Evolutionary conservation across 352 stramenopile genomes (phyloP).

Genomic region (Phytophthora pisi): DNA sequence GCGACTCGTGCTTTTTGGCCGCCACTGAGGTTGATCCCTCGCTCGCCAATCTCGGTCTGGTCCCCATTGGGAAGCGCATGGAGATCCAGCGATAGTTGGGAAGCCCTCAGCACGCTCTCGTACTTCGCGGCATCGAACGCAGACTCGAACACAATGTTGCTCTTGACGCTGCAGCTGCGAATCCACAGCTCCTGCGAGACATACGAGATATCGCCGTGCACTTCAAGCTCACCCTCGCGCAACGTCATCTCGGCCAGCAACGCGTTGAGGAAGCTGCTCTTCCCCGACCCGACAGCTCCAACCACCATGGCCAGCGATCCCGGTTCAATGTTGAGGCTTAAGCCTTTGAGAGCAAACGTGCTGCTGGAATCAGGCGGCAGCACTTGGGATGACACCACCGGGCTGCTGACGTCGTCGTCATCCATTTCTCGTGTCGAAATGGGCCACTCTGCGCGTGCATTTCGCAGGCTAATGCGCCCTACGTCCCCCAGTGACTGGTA

Average conservation of each 20-base stretch:
- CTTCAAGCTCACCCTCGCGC: conserved; percentile 7
- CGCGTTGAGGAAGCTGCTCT: conserved; percentile 51
- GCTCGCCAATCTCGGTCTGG: conserved; percentile 93
- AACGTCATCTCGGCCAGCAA: conserved; percentile 49
- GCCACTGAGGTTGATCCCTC: conserved; percentile 93
- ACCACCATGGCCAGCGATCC: conserved; percentile 58
- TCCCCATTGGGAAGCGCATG: conserved; percentile 86
- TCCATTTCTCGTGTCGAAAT: conserved; percentile 4
- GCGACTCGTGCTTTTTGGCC: conserved; percentile 88
- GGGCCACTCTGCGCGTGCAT: conserved; percentile 27
- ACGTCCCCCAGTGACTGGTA: conserved; percentile 33
- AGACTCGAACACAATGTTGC: conserved; percentile 50
- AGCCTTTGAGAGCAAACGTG: not conserved
- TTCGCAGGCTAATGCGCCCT: conserved; percentile 21
- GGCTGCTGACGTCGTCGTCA: not conserved
- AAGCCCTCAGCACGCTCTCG: conserved; percentile 61
- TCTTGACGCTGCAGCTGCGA: conserved; percentile 81
- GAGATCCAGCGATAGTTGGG: conserved; percentile 84
- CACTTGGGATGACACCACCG: conserved; percentile 18
- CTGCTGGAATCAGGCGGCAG: conserved; percentile 19
- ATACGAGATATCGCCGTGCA: conserved; percentile 61
- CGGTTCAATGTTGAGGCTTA: conserved; percentile 57
- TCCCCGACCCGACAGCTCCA: conserved; percentile 45
- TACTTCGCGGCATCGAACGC: conserved; percentile 25
- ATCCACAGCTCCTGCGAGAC: conserved; percentile 92